Conservation (phyloP, 106 monocot species). For the Apostasia shenzhenica region DNA sequence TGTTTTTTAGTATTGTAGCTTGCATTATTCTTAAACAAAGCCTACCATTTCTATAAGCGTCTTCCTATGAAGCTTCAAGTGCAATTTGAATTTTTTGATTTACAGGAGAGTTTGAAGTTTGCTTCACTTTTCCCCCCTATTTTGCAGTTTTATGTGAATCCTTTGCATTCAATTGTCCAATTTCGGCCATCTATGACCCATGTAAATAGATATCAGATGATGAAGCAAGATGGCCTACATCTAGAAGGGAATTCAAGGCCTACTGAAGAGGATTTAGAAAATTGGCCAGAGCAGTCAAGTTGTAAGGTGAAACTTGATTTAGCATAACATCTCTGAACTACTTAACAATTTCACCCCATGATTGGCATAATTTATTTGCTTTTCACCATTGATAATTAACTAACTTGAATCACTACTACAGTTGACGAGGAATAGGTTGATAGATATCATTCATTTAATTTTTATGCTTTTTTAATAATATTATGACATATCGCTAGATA, state of each 20-base stretch:
- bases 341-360: too few relatives aligned
- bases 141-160: conserved; percentile 87
- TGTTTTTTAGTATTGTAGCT: too few relatives aligned
- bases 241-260: conserved; percentile 7
- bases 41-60: too few relatives aligned
- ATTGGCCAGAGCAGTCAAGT: neutral
- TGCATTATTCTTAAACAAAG: too few relatives aligned
- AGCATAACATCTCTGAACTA: neutral
- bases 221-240: conserved; percentile 13
- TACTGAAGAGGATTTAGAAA: conserved; percentile 4
- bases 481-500: too few relatives aligned
- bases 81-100: neutral
- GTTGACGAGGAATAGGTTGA: too few relatives aligned
- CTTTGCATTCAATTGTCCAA: conserved; percentile 74
- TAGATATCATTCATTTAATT: too few relatives aligned
- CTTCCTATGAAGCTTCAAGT: neutral
- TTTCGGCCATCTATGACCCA: conserved; percentile 53
- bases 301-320: neutral
- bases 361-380: too few relatives aligned
- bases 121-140: conserved; percentile 4
- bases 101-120: neutral
- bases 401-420: too few relatives aligned
- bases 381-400: too few relatives aligned
- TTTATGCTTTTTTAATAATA: too few relatives aligned
- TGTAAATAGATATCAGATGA: conserved; percentile 16